phyloP scores from a whole-genome alignment of 768 basidiomycete genomes.

The Trametes cinnabarina region DNA sequence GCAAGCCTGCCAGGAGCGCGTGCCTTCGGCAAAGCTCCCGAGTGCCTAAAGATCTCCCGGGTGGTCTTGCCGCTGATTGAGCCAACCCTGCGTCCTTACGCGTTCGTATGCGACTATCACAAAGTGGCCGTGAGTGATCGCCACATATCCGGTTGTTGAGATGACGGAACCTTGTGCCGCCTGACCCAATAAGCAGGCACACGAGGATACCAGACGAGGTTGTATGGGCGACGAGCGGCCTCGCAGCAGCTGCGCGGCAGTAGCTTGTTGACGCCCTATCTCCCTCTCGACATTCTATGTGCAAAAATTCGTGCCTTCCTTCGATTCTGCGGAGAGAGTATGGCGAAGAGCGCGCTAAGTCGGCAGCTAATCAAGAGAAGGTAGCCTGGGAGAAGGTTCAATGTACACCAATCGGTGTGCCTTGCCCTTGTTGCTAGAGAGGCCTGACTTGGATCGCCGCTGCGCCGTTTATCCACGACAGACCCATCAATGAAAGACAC shows the following conservation, averaged over 20 bases:
- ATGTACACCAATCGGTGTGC: conserved; percentile 5
- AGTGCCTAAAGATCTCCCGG: conserved; percentile 1
- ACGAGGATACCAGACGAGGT: conserved; percentile 5
- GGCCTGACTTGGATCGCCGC: conserved; percentile 1
- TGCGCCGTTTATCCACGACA: neutral
- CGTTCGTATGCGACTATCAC: neutral
- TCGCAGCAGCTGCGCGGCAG: neutral
- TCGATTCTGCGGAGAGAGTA: neutral
- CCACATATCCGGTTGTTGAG: neutral
- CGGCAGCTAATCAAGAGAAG: neutral
- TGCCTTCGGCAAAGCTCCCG: neutral
- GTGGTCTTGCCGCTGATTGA: neutral
- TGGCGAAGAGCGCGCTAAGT: neutral
- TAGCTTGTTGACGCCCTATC: too few relatives aligned
- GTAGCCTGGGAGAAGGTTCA: conserved; percentile 10
- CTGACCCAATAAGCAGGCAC: conserved; percentile 5
- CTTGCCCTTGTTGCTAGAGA: neutral
- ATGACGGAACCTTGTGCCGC: conserved; percentile 7
- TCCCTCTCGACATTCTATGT: too few relatives aligned
- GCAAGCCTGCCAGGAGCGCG: neutral
- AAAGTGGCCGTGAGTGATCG: neutral
- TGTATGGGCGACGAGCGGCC: neutral
- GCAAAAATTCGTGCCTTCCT: neutral
- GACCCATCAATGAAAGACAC: neutral
- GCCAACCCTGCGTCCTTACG: neutral